These are phyloP conservation scores for Olyra latifolia DNA, from an alignment of 176 grass and related monocot genomes.

Conservation along the genomic window DNA sequence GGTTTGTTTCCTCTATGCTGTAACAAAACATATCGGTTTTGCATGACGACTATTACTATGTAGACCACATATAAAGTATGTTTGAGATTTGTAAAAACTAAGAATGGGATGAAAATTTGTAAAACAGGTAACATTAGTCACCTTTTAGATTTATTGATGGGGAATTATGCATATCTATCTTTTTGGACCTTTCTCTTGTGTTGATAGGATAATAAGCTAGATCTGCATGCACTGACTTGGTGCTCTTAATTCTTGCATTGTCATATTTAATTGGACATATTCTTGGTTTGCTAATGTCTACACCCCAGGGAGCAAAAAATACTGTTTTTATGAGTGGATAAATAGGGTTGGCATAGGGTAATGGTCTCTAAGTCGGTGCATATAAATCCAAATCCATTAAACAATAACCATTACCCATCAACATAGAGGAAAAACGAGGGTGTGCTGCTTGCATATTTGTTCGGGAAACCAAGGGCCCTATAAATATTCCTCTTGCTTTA, in stretches of 20 bases:
- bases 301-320: background rate
- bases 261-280: background rate
- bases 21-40: background rate
- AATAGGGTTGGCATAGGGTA: background rate
- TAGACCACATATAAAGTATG: background rate
- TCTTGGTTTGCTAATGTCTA: background rate
- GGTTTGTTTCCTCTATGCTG: background rate
- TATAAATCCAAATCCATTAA: background rate
- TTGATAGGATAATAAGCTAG: background rate
- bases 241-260: slow-evolving; percentile 1
- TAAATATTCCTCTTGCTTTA: slow-evolving; percentile 12
- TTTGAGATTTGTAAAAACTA: background rate
- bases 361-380: background rate
- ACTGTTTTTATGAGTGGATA: background rate
- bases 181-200: background rate
- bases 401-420: background rate
- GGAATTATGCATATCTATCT: background rate
- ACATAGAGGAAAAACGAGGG: background rate
- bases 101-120: background rate
- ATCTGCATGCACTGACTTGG: background rate
- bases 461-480: background rate
- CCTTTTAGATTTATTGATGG: background rate
- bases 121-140: background rate
- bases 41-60: background rate
- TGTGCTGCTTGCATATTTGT: background rate